Percentiles rank a stretch among this genome's conserved stretches.
Conservation (phyloP, 306 rosid genomes). For the Pyrus betulifolia region DNA sequence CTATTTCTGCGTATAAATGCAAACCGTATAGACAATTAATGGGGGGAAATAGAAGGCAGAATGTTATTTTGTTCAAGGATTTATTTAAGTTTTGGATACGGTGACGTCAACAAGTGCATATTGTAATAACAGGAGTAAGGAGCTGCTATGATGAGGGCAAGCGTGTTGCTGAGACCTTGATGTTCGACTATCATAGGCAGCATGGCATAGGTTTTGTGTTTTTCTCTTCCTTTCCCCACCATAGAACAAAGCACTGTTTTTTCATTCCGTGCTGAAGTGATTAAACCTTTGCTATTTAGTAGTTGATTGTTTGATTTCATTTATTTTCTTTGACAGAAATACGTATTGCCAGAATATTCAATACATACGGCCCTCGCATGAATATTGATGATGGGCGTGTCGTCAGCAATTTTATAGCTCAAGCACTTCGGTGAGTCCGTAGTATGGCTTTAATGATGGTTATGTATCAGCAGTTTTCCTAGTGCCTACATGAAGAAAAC, state of each 20-base stretch:
- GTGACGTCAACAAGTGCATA: constrained; percentile 12
- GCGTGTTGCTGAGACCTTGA: constrained; percentile 97
- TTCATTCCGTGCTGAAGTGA: no score
- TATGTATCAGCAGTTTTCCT: not conserved
- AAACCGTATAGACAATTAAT: not conserved
- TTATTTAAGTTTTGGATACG: not conserved
- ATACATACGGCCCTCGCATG: constrained; percentile 99
- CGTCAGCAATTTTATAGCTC: constrained; percentile 96
- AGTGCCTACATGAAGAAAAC: no score
- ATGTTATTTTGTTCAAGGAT: not conserved
- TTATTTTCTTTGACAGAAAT: constrained; percentile 43
- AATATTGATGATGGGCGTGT: constrained; percentile 98
- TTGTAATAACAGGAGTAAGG: constrained; percentile 62
- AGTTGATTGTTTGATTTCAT: not conserved
- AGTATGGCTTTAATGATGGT: not conserved
- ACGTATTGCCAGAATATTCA: constrained; percentile 90
- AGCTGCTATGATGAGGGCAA: constrained; percentile 99
- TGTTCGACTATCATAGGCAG: constrained; percentile 98
- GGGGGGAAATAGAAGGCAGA: not conserved
- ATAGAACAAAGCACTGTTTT: not conserved
- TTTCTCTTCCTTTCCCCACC: not conserved
- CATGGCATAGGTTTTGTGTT: constrained; percentile 65
- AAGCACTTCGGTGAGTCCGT: constrained; percentile 73
- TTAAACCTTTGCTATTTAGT: not conserved
- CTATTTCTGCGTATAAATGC: not conserved